These are phyloP conservation scores for Graphium sp. DNA, from an alignment of 2,329 filamentous ascomycete species.

Conservation along the genomic window DNA sequence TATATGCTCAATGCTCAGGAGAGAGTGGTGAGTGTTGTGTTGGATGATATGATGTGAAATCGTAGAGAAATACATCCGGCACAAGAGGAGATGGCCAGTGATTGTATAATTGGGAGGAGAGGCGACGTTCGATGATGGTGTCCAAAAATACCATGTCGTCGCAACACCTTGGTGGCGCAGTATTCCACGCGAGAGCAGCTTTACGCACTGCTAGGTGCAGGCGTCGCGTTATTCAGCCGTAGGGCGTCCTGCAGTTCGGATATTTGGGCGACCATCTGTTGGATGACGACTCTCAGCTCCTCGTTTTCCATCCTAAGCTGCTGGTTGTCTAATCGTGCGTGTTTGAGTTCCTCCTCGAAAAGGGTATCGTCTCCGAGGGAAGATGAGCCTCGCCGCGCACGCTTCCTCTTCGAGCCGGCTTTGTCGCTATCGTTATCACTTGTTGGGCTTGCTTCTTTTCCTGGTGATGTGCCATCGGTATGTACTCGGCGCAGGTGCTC, in stretches of 20 bases:
- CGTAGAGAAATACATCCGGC: not conserved
- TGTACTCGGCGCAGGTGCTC: slow-evolving; percentile 90
- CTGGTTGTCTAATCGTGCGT: slow-evolving; percentile 41
- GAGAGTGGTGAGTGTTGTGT: no score
- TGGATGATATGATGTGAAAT: not conserved
- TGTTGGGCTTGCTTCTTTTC: slow-evolving; percentile 16
- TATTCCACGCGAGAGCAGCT: slow-evolving; percentile 11
- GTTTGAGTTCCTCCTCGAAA: slow-evolving; percentile 8
- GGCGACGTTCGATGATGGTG: slow-evolving; percentile 2
- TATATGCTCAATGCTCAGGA: no score
- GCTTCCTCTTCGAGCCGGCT: slow-evolving; percentile 29
- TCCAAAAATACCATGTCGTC: slow-evolving; percentile 21
- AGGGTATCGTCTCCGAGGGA: slow-evolving; percentile 1
- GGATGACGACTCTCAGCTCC: slow-evolving; percentile 33
- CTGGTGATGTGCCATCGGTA: slow-evolving; percentile 24
- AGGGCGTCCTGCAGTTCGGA: slow-evolving; percentile 25
- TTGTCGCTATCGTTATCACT: slow-evolving; percentile 30
- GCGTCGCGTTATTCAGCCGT: slow-evolving; percentile 10
- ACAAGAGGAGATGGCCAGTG: slow-evolving; percentile 3
- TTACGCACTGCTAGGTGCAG: slow-evolving; percentile 1
- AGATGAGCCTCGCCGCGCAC: no score
- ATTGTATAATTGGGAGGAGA: slow-evolving; percentile 4
- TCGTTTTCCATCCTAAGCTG: slow-evolving; percentile 48
- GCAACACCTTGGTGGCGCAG: slow-evolving; percentile 14
- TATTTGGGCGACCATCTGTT: slow-evolving; percentile 32